phyloP scores from a whole-genome alignment of 305 asterid genomes.

The Stenogyne calaminthoides region DNA sequence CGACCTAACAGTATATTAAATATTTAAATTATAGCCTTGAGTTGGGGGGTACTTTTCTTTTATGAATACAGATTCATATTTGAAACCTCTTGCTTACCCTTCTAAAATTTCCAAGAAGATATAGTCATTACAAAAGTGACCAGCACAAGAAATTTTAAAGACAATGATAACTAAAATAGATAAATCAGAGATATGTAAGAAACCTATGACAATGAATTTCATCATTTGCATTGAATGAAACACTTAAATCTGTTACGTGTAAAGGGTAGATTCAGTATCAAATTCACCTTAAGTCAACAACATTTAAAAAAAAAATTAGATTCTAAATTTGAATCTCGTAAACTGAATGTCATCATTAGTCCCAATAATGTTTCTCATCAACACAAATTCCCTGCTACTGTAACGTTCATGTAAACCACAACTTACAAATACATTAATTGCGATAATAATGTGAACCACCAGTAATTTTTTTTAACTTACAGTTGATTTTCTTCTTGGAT shows the following conservation, averaged over 20 bases:
- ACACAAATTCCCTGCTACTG: background rate
- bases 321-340: slow-evolving; percentile 1
- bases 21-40: background rate
- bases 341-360: slow-evolving; percentile 3
- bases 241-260: slow-evolving; percentile 6
- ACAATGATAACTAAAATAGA: slow-evolving; percentile 11
- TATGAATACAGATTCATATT: background rate
- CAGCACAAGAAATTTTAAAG: background rate
- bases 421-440: background rate
- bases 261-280: background rate
- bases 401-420: slow-evolving; percentile 1
- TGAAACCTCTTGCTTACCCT: background rate
- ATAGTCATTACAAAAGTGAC: background rate
- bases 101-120: background rate
- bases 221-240: slow-evolving; percentile 11
- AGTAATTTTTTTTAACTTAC: slow-evolving; percentile 46
- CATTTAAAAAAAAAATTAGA: background rate
- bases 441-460: slow-evolving; percentile 16
- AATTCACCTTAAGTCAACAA: slow-evolving; percentile 10
- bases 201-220: slow-evolving; percentile 16
- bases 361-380: slow-evolving; percentile 22
- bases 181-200: background rate
- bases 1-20: background rate
- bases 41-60: background rate
- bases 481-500: slow-evolving; percentile 79